Evolutionary conservation across 805 yeast genomes (phyloP).

Genomic region (Allodekkera sacchari): DNA sequence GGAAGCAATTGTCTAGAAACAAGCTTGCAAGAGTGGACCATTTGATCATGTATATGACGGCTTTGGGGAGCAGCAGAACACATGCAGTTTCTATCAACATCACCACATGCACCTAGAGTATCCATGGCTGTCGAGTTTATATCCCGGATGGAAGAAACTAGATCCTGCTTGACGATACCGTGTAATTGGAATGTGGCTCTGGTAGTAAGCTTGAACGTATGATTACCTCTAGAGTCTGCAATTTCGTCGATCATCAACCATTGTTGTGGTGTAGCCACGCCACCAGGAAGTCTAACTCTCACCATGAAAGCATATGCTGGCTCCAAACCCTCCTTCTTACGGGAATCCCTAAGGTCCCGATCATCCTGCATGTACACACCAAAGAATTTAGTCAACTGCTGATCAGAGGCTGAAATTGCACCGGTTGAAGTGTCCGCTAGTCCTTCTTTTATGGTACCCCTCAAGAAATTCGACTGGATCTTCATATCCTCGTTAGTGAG

Average conservation of each 20-base stretch:
- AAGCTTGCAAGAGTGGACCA: constrained; percentile 50
- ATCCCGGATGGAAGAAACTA: constrained; percentile 86
- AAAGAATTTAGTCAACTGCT: constrained; percentile 93
- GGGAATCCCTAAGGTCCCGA: constrained; percentile 88
- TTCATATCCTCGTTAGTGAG: constrained; percentile 95
- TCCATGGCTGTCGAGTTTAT: constrained; percentile 88
- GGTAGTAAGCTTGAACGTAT: constrained; percentile 88
- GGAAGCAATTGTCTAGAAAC: constrained; percentile 84
- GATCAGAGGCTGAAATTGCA: constrained; percentile 83
- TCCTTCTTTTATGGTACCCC: constrained; percentile 92
- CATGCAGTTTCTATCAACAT: constrained; percentile 94
- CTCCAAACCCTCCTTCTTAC: constrained; percentile 87
- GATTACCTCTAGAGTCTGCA: constrained; percentile 78
- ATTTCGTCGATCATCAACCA: constrained; percentile 82
- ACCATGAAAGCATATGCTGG: constrained; percentile 98
- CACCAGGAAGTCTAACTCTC: constrained; percentile 92
- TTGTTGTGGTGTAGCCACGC: constrained; percentile 78
- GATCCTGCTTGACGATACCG: constrained; percentile 83
- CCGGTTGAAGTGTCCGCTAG: constrained; percentile 78
- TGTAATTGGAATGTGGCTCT: constrained; percentile 97
- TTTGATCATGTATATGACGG: constrained; percentile 71
- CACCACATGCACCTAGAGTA: constrained; percentile 97
- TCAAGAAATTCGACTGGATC: constrained; percentile 71
- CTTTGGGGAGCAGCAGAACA: constrained; percentile 82
- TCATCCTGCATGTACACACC: constrained; percentile 99